Percentiles rank a stretch among this genome's conserved stretches.
Evolutionary conservation across 2,329 filamentous ascomycete genomes (phyloP).

Genomic region (Botrytis fabae): DNA sequence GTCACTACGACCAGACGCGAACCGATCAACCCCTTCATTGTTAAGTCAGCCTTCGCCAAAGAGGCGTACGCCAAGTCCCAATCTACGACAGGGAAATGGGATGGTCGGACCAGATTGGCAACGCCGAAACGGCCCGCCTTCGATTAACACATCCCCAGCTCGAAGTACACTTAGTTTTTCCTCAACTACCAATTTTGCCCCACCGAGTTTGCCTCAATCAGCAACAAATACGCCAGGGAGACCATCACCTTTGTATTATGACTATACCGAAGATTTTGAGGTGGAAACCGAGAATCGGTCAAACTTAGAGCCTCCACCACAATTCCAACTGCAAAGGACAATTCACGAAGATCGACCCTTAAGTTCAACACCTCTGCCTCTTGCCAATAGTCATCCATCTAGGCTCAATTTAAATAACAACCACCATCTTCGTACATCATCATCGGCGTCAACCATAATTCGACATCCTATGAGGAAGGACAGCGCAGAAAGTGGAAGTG

Average conservation of each 20-base stretch:
- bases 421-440: conserved; percentile 26
- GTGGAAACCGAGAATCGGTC: conserved; percentile 30
- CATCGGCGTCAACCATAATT: conserved; percentile 27
- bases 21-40: conserved; percentile 37
- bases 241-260: conserved; percentile 40
- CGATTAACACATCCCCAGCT: conserved; percentile 38
- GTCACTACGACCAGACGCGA: conserved; percentile 35
- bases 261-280: conserved; percentile 43
- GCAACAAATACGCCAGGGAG: conserved; percentile 37
- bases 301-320: conserved; percentile 32
- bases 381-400: conserved; percentile 12
- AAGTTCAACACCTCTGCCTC: conserved; percentile 27
- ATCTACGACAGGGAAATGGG: conserved; percentile 28
- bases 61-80: conserved; percentile 35
- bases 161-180: conserved; percentile 38
- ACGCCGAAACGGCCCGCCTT: conserved; percentile 30
- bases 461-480: conserved; percentile 19
- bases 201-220: conserved; percentile 28
- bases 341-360: conserved; percentile 38
- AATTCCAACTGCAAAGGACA: conserved; percentile 37
- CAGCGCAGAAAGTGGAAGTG: background rate
- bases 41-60: conserved; percentile 35
- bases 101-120: conserved; percentile 31
- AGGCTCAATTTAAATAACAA: conserved; percentile 20
- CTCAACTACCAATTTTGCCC: conserved; percentile 37